Base-by-base conservation (phyloP, 2,329 filamentous ascomycete species). In the Didymella sp. region DNA sequence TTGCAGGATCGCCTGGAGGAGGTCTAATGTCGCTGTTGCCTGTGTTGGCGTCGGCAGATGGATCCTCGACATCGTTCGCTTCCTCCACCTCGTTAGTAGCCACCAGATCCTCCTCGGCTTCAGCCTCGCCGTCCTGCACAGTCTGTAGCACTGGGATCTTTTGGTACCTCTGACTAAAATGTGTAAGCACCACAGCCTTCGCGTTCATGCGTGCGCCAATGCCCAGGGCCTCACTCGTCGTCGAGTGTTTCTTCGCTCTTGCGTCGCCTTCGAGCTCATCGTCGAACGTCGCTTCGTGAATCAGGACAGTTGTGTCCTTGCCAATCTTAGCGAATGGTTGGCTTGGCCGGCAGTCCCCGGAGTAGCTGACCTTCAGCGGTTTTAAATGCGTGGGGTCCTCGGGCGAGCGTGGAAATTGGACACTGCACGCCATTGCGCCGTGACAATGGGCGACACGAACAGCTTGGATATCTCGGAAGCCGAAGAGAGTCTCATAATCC, bases 221-320 rank as follows among this genome's bases (percentile, higher is more conserved):
- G 41, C 81, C 82, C 3, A 99, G 83, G 1, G 95, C 95, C 78
- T 99, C 95, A 13, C 85, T 85, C 60, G 92, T 91, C 8, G 95
- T 99, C 35, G 85, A 91, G 79, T 99, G 95, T 71, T 89, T 92
- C 85, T 99, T 99, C 48, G 89, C 90, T 25, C 84, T 73, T 4
- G 95, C 95, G 69, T 97, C 93, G 15, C 83, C 85, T 35, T 77
- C 68, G 66, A 96, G 85, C 68, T 95, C 91, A 72, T 96, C 91
- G 66, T 95, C 91, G 72, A 99, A 98, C 0, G 95, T 99, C 60
- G 92, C 93, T 82, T 99, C 95, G 79, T 99, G 95, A 53, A 99
- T 86, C 5, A 97, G 85, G 6, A 99, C 83, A 13, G 94, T 96
- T 2, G 89, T 88, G 60, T 87, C 87, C 42, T 80, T 79, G 42